Percentiles rank a stretch among this genome's conserved stretches.
Conservation (phyloP, 1,139 yeast species). For the Zygoascus sp. region DNA sequence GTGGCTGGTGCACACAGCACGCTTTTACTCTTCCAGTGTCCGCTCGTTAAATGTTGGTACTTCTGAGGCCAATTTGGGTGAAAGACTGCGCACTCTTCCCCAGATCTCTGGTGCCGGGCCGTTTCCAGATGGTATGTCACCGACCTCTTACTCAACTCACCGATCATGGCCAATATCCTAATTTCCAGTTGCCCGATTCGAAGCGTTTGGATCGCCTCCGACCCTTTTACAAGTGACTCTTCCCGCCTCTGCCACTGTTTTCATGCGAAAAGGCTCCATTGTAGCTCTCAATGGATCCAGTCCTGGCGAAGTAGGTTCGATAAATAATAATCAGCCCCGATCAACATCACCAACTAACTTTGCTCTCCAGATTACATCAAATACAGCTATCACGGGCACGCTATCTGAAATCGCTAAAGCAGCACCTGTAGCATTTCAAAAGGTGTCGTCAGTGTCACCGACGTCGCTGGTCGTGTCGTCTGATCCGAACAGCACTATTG, state of each 20-base stretch:
- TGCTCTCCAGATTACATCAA: constrained; percentile 17
- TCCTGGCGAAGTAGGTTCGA: constrained; percentile 19
- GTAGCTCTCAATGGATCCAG: constrained; percentile 46
- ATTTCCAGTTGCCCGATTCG: constrained; percentile 39
- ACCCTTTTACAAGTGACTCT: constrained; percentile 44
- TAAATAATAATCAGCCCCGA: too few relatives aligned
- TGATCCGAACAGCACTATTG: constrained; percentile 13
- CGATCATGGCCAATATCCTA: not conserved
- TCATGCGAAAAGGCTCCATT: constrained; percentile 42
- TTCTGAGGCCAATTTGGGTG: constrained; percentile 16
- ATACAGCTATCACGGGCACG: constrained; percentile 20
- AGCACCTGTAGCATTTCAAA: constrained; percentile 27
- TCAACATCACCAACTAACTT: not conserved
- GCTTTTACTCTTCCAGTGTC: constrained; percentile 1
- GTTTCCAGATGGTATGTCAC: constrained; percentile 20
- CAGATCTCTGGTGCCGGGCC: constrained; percentile 28
- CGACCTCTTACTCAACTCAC: not conserved
- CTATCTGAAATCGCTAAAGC: constrained; percentile 20
- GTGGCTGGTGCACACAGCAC: not conserved
- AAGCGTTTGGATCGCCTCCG: constrained; percentile 43
- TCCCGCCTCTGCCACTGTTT: constrained; percentile 48
- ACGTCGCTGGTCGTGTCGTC: constrained; percentile 23
- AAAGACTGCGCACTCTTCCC: constrained; percentile 22
- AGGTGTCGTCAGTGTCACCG: constrained; percentile 27
- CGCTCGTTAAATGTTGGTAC: not conserved